A percentile compares a stretch with the other conserved stretches of the same genome.
These are phyloP conservation scores for Penicillium arizonense DNA, from an alignment of 495 filamentous ascomycete species.

Conservation along the genomic window DNA sequence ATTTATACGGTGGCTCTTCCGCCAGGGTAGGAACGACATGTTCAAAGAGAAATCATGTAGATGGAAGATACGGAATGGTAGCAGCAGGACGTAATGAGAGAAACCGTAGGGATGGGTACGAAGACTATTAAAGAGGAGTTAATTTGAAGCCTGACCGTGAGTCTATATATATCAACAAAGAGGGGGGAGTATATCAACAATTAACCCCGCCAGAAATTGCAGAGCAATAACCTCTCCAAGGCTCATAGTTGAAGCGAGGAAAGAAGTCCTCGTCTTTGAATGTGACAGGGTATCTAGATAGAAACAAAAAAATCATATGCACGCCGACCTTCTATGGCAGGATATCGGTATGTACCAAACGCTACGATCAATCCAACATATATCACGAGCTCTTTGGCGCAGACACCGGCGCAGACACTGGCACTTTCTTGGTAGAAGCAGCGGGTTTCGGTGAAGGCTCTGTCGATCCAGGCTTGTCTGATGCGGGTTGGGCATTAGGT, in stretches of 20 bases:
- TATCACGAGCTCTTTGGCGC: neutral
- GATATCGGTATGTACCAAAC: neutral
- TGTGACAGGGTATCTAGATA: constrained; percentile 4
- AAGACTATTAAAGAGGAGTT: neutral
- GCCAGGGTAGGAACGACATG: neutral
- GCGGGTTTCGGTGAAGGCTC: neutral
- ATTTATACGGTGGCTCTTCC: neutral
- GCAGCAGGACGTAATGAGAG: neutral
- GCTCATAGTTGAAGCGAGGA: neutral
- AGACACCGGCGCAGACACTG: neutral
- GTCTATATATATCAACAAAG: constrained; percentile 3
- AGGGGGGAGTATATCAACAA: neutral
- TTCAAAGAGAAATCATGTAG: neutral
- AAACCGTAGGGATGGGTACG: neutral
- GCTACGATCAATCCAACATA: neutral
- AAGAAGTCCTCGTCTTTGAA: neutral
- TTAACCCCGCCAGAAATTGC: neutral
- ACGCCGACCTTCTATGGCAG: neutral
- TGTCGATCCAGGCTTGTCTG: neutral
- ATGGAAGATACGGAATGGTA: neutral
- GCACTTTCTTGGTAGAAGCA: neutral
- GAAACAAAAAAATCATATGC: constrained; percentile 4
- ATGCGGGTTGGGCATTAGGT: neutral
- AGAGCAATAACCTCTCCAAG: no score
- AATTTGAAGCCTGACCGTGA: neutral